Base-by-base conservation (phyloP, 2,329 filamentous ascomycete species). In the Xylariales sp. region DNA sequence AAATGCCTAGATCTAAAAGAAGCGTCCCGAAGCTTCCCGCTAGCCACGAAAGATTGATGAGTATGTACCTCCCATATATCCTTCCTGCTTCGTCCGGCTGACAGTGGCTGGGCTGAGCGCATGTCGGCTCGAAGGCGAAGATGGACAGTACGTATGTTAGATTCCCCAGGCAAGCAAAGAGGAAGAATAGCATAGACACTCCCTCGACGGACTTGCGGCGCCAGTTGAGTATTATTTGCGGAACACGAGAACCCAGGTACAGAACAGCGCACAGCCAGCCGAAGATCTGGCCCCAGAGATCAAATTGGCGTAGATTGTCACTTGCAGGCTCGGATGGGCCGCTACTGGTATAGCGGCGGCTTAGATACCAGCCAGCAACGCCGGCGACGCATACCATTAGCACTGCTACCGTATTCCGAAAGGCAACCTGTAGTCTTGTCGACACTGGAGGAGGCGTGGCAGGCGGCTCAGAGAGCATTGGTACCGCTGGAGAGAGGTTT, bases 111-210 rank as follows among this genome's bases (percentile, higher is more conserved):
- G 65, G 52, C 19, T 58, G 58, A 21, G 58, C 60, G 49, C 88
- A 95, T 21, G 76, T 69, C 0, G 90, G 88, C 45, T 90, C 87
- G 57, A 89, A 97, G 1, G 89, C 90, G 49, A 97, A 75, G 52
- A 98, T 97, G 27, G 84, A 90, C 27, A 95, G 69, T 14, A 96
- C 90, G 56, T 94, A 97, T 0, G 90, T 96, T 50, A 95, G 63
- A 61, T 98, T 98, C 2, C 93, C 93, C 5, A 97, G 79, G 59
- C 91, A 97, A 4, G 93, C 93, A 60, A 98, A 97, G 16, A 97
- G 71, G 69, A 97, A 97, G 66, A 97, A 98, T 9, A 97, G 75
- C 67, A 96, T 82, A 50, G 86, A 91, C 15, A 98, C 84, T 3
- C 93, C 93, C 42, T 97, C 90, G 1, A 90, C 96, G 31, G 84